A percentile compares a stretch with the other conserved stretches of the same genome.
Evolutionary conservation across 2,329 filamentous ascomycete species (phyloP).

Genomic region (Colletotrichum paranaense): DNA sequence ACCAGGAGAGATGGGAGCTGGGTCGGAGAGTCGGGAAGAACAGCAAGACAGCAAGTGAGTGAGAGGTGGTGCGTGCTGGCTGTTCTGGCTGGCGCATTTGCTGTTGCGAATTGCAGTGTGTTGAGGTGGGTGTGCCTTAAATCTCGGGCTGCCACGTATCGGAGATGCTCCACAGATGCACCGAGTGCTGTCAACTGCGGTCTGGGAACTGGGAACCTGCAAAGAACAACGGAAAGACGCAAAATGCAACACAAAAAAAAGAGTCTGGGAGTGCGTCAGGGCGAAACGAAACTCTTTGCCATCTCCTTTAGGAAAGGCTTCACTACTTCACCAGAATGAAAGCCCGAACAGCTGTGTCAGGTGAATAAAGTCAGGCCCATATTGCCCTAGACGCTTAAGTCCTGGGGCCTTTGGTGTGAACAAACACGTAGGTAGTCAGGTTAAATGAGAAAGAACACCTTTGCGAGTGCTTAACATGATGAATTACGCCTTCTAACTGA

Average conservation of each 20-base stretch:
- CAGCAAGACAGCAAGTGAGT: no score
- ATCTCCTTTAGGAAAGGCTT: not conserved
- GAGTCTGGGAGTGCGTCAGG: slow-evolving; percentile 9
- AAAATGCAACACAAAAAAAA: not conserved
- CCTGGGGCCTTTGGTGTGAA: not conserved
- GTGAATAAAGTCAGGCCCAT: not conserved
- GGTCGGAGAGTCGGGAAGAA: no score
- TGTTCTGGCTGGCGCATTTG: slow-evolving; percentile 2
- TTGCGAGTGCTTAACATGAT: no score
- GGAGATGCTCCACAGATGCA: slow-evolving; percentile 18
- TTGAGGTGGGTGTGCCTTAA: slow-evolving; percentile 17
- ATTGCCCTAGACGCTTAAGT: not conserved
- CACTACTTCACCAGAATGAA: not conserved
- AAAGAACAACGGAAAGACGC: not conserved
- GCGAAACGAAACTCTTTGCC: slow-evolving; percentile 5
- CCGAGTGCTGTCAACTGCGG: not conserved
- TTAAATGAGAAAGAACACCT: no score
- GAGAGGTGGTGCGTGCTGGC: slow-evolving; percentile 11
- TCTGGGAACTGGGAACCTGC: not conserved
- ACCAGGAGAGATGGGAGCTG: no score
- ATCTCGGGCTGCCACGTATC: slow-evolving; percentile 3
- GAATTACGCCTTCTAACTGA: no score
- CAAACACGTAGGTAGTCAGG: not conserved
- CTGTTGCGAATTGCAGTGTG: slow-evolving; percentile 2
- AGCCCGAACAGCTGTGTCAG: not conserved